A percentile compares a stretch with the other conserved stretches of the same genome.
Conservation (phyloP, 2,329 filamentous ascomycete genomes). For the Fusarium fujikuroi region DNA sequence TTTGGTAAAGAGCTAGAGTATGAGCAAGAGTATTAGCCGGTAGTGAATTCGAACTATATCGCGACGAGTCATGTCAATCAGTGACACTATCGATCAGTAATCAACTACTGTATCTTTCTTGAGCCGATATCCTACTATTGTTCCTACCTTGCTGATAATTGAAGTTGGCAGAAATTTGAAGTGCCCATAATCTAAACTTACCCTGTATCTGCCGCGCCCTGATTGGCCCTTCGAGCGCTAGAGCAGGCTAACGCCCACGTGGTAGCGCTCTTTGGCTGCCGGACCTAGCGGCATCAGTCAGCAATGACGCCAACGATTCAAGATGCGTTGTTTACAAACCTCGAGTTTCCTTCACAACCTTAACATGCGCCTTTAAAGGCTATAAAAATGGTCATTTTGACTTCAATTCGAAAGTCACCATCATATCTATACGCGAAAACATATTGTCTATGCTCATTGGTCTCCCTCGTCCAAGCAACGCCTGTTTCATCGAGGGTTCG, state of each 20-base stretch:
- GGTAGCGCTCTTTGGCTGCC: background rate
- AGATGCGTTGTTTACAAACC: background rate
- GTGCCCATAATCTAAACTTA: background rate
- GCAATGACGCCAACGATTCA: slow-evolving; percentile 14
- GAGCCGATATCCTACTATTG: no score
- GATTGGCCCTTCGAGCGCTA: fast-evolving
- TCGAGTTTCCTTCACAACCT: fast-evolving
- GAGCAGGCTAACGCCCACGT: background rate
- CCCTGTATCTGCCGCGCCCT: background rate
- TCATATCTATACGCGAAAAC: slow-evolving; percentile 40
- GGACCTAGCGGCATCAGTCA: background rate
- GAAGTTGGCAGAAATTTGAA: background rate
- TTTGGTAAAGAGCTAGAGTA: no score
- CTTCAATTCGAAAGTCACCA: slow-evolving; percentile 37
- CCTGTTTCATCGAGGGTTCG: slow-evolving; percentile 31
- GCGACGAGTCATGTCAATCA: no score
- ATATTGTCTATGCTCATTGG: slow-evolving; percentile 38
- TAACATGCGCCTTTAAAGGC: background rate
- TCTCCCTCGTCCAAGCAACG: slow-evolving; percentile 36
- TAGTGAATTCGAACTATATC: no score
- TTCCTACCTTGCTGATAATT: no score
- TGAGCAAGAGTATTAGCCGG: background rate
- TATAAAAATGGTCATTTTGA: slow-evolving; percentile 38
- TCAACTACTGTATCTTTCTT: no score
- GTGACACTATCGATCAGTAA: no score